Evolutionary conservation across 805 yeast genomes (phyloP).

Genomic region (Wickerhamiella alocasiicola): DNA sequence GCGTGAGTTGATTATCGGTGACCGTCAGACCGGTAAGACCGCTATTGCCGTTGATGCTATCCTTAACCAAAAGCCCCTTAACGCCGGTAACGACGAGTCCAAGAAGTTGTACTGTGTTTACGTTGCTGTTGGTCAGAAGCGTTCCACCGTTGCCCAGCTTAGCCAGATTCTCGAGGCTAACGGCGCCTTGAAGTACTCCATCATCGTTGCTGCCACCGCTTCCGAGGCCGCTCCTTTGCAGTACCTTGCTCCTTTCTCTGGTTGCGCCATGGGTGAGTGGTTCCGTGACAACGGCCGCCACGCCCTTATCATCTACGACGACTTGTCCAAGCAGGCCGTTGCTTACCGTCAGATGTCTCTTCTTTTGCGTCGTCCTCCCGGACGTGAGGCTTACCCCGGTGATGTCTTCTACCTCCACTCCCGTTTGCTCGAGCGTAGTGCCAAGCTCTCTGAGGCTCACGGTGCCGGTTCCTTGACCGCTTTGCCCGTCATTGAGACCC

Average conservation of each 20-base stretch:
- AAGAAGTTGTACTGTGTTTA: constrained; percentile 99
- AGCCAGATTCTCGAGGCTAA: constrained; percentile 97
- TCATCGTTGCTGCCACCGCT: constrained; percentile 99
- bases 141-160: constrained; percentile 99
- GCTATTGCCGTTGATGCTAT: constrained; percentile 98
- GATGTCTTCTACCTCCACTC: constrained; percentile 94
- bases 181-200: constrained; percentile 95
- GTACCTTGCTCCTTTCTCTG: constrained; percentile 99
- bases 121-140: constrained; percentile 99
- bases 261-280: constrained; percentile 99
- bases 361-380: constrained; percentile 93
- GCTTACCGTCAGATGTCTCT: constrained; percentile 99
- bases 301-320: constrained; percentile 94
- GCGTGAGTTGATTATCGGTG: constrained; percentile 99
- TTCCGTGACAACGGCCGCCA: constrained; percentile 99
- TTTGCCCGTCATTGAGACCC: constrained; percentile 93
- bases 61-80: constrained; percentile 98
- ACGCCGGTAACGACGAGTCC: constrained; percentile 84
- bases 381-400: constrained; percentile 96
- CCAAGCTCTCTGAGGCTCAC: constrained; percentile 79
- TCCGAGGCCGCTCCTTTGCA: constrained; percentile 99
- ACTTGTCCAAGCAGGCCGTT: constrained; percentile 98
- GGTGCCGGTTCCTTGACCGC: constrained; percentile 96
- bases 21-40: constrained; percentile 99
- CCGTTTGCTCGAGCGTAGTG: constrained; percentile 92